Conservation (phyloP, 345 rosid genomes). For the Angophora floribunda region DNA sequence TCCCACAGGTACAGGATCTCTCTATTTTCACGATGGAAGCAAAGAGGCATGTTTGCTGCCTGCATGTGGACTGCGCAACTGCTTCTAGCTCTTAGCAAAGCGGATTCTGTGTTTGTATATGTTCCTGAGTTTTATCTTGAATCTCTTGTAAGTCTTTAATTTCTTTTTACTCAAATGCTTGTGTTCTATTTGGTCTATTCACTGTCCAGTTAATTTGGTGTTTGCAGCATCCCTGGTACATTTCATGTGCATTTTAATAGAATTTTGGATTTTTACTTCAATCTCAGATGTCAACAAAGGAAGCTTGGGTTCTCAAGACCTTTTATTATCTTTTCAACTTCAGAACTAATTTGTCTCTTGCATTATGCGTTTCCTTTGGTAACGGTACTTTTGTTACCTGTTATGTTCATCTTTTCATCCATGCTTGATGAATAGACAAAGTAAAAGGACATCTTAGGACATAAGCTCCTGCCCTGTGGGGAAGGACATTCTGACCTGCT, state of each 20-base stretch:
- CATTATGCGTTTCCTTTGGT: not conserved
- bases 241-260: not conserved
- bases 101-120: slow-evolving; percentile 71
- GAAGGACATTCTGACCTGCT: not conserved
- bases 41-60: slow-evolving; percentile 95
- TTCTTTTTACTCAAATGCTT: not conserved
- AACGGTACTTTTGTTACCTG: not conserved
- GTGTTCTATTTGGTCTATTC: not conserved
- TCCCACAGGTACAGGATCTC: slow-evolving; percentile 72
- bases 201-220: not conserved
- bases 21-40: slow-evolving; percentile 91
- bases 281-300: not conserved
- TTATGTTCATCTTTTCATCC: not conserved
- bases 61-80: slow-evolving; percentile 95
- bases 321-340: not conserved
- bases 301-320: not conserved
- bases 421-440: not conserved
- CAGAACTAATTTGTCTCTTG: not conserved
- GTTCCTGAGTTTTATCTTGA: slow-evolving; percentile 91
- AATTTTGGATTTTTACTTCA: not conserved
- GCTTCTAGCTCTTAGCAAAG: slow-evolving; percentile 79
- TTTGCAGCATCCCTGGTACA: not conserved
- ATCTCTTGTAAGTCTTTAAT: slow-evolving; percentile 49
- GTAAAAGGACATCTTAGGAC: not conserved
- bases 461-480: not conserved